Conservation (phyloP, 768 basidiomycete genomes). For the Boletus speciosus region DNA sequence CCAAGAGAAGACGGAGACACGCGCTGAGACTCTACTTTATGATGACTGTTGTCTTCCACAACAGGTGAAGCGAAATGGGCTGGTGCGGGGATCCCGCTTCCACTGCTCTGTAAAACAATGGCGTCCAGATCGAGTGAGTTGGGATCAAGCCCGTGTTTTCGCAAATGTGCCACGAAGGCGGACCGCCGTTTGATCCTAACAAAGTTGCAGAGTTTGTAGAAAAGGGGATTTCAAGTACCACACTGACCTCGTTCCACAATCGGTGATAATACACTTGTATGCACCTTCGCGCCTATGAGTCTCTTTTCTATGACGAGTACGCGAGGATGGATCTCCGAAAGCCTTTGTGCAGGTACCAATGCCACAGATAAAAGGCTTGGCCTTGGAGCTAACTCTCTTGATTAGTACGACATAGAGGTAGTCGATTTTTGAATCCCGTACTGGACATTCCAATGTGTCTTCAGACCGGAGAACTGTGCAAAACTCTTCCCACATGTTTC, state of each 20-base stretch:
- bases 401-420: slow-evolving; percentile 8
- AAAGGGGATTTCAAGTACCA: background rate
- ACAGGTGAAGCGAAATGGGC: slow-evolving; percentile 3
- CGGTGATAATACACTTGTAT: slow-evolving; percentile 42
- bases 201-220: background rate
- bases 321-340: slow-evolving; percentile 71
- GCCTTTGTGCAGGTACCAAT: slow-evolving; percentile 42
- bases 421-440: slow-evolving; percentile 33
- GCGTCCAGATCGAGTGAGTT: slow-evolving; percentile 14
- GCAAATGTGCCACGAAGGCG: slow-evolving; percentile 53
- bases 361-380: slow-evolving; percentile 52
- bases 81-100: slow-evolving; percentile 11
- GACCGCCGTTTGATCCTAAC: slow-evolving; percentile 63
- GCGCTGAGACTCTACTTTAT: slow-evolving; percentile 3
- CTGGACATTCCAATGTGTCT: slow-evolving; percentile 66
- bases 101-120: slow-evolving; percentile 21
- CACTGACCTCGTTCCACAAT: slow-evolving; percentile 49
- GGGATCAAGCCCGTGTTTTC: slow-evolving; percentile 42
- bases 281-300: slow-evolving; percentile 43
- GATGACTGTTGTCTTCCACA: background rate
- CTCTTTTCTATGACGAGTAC: slow-evolving; percentile 62
- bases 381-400: slow-evolving; percentile 39
- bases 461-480: slow-evolving; percentile 56
- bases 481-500: slow-evolving; percentile 52
- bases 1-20: slow-evolving; percentile 3